Evolutionary conservation across 176 grass and related monocot genomes (phyloP).

Genomic region (Musa troglodytarum): DNA sequence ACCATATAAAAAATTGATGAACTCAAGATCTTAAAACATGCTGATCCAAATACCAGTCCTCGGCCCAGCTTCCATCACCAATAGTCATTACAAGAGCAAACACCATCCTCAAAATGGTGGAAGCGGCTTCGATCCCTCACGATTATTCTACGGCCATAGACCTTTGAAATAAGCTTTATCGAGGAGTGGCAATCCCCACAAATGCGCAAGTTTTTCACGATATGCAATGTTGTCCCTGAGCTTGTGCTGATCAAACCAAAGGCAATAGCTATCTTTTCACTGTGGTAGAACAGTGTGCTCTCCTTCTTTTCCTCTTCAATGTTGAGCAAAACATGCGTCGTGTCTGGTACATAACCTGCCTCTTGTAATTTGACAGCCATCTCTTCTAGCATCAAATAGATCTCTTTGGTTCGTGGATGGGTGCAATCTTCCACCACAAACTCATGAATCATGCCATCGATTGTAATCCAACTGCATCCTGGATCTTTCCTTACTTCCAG

Average conservation of each 20-base stretch:
- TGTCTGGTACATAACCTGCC: constrained; percentile 9
- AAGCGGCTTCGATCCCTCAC: constrained; percentile 21
- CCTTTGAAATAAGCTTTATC: constrained; percentile 21
- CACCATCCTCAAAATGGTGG: constrained; percentile 21
- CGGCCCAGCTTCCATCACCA: background rate
- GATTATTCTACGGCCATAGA: constrained; percentile 14
- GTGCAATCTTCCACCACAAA: constrained; percentile 18
- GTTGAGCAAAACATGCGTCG: constrained; percentile 13
- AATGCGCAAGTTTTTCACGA: constrained; percentile 19
- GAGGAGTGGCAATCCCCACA: constrained; percentile 21
- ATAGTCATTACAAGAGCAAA: constrained; percentile 23
- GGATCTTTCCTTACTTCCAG: constrained; percentile 23
- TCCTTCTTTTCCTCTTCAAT: constrained; percentile 16
- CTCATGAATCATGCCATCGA: constrained; percentile 20
- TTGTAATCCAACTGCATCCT: constrained; percentile 23
- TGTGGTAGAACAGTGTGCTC: constrained; percentile 15
- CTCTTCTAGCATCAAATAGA: constrained; percentile 17
- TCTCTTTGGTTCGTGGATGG: constrained; percentile 3
- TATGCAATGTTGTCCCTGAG: constrained; percentile 1
- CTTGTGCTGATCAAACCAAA: constrained; percentile 23
- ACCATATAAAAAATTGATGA: too few relatives aligned
- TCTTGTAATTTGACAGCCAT: constrained; percentile 6
- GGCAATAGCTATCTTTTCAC: constrained; percentile 22
- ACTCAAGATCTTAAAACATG: too few relatives aligned
- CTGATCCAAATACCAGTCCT: too few relatives aligned